These are phyloP conservation scores for Phytophthora palmivora DNA, from an alignment of 352 stramenopile genomes.

Conservation along the genomic window DNA sequence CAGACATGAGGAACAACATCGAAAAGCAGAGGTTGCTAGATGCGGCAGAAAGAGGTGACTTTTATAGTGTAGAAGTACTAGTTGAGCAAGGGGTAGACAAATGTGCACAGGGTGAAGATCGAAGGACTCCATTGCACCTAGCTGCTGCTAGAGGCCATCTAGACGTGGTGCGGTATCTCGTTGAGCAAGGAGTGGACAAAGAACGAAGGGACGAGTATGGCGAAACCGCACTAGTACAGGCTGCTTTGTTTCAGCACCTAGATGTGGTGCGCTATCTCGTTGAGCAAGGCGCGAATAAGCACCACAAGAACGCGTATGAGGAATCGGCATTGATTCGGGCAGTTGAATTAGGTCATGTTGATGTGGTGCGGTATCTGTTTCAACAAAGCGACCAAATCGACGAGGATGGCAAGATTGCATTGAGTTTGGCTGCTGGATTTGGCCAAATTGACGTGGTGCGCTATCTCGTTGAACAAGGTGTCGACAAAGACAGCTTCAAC, in stretches of 20 bases:
- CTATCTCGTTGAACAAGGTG: slow-evolving; percentile 21
- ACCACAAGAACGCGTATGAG: background rate
- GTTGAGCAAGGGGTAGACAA: background rate
- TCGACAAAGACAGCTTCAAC: background rate
- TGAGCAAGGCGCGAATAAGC: background rate
- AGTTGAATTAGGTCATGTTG: background rate
- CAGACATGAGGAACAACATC: background rate
- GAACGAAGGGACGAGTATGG: background rate
- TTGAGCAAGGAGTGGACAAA: background rate
- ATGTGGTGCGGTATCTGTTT: slow-evolving; percentile 1
- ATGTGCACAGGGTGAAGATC: background rate
- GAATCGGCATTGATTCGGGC: background rate
- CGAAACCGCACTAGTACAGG: background rate
- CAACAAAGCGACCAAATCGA: slow-evolving; percentile 15
- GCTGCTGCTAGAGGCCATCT: background rate
- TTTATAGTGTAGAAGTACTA: background rate
- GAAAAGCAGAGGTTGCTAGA: background rate
- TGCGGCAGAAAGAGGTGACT: background rate
- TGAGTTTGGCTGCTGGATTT: slow-evolving; percentile 5
- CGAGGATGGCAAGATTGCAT: slow-evolving; percentile 6
- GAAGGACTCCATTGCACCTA: background rate
- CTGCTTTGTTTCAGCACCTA: background rate
- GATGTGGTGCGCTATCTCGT: background rate
- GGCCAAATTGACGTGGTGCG: slow-evolving; percentile 11
- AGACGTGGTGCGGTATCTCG: background rate